Evolutionary conservation across 371 early-diverging fungal genomes (phyloP).

Genomic region (Batkoa obscura): DNA sequence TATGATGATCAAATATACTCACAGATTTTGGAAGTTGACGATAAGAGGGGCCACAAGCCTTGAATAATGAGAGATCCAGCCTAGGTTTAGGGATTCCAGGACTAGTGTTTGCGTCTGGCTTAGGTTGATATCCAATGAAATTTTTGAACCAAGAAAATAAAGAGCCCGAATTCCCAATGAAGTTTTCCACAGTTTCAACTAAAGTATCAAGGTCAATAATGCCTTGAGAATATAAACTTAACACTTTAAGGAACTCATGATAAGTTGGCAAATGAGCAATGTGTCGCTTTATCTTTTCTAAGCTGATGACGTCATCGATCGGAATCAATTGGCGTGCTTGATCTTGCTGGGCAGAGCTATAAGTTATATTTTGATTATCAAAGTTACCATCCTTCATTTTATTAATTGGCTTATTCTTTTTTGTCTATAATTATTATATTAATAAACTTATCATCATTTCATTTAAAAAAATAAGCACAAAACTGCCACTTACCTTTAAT

Average conservation of each 20-base stretch:
- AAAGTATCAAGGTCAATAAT: conserved; percentile 68
- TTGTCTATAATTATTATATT: too few relatives aligned
- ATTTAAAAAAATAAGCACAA: too few relatives aligned
- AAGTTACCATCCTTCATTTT: too few relatives aligned
- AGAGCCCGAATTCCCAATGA: conserved; percentile 51
- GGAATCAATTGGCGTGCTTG: too few relatives aligned
- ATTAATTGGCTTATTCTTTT: too few relatives aligned
- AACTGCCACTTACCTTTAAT: too few relatives aligned
- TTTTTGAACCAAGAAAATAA: conserved; percentile 86
- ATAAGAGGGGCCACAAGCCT: conserved; percentile 48
- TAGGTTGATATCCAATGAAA: conserved; percentile 77
- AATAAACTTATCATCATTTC: too few relatives aligned
- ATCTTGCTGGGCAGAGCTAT: too few relatives aligned
- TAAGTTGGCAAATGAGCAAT: conserved; percentile 73
- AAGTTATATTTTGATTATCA: too few relatives aligned
- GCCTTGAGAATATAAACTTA: conserved; percentile 93
- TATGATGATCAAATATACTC: conserved; percentile 9
- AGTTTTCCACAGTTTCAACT: conserved; percentile 64
- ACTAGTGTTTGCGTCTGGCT: conserved; percentile 21
- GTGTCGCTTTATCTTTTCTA: conserved; percentile 72
- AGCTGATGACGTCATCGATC: conserved; percentile 10
- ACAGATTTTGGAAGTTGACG: conserved; percentile 44
- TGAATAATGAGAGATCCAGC: conserved; percentile 34
- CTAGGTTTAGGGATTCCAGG: conserved; percentile 27
- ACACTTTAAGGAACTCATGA: conserved; percentile 90